phyloP scores from a whole-genome alignment of 768 basidiomycete genomes.

The Lentinus tigrinus region DNA sequence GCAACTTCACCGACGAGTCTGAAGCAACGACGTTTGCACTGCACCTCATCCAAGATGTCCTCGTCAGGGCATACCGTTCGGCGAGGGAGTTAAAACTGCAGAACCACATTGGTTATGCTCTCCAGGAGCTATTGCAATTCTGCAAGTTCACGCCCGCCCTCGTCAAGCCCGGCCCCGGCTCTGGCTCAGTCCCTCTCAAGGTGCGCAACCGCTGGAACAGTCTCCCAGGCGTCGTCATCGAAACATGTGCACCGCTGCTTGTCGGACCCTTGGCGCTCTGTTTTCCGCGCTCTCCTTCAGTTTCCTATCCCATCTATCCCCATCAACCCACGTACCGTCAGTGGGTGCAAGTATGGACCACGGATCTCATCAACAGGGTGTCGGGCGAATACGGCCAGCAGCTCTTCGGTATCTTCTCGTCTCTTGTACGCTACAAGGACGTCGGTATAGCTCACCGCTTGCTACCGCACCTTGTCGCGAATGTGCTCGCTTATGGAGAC shows the following conservation, averaged over 20 bases:
- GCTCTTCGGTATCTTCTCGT: conserved; percentile 79
- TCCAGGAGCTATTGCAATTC: conserved; percentile 86
- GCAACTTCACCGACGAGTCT: conserved; percentile 76
- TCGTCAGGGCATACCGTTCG: conserved; percentile 88
- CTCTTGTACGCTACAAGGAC: conserved; percentile 82
- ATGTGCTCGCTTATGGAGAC: conserved; percentile 75
- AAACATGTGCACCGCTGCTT: conserved; percentile 83
- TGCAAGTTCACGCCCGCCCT: conserved; percentile 85
- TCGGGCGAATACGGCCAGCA: conserved; percentile 54
- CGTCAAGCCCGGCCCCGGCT: conserved; percentile 49
- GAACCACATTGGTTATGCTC: conserved; percentile 81
- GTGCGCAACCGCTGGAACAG: conserved; percentile 75
- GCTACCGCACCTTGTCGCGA: conserved; percentile 88
- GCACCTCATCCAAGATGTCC: conserved; percentile 80
- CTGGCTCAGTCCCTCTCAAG: conserved; percentile 53
- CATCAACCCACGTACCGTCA: conserved; percentile 82
- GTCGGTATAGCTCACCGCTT: conserved; percentile 92
- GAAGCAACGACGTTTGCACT: conserved; percentile 80
- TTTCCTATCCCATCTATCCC: conserved; percentile 71
- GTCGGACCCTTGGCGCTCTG: conserved; percentile 56
- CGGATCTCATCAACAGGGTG: conserved; percentile 70
- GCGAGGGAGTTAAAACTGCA: conserved; percentile 95
- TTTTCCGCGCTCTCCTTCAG: conserved; percentile 10
- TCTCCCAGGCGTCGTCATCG: conserved; percentile 80
- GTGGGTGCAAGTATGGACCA: conserved; percentile 92